These are phyloP conservation scores for Pseudocercospora fuligena DNA, from an alignment of 2,329 filamentous ascomycete genomes.

Conservation along the genomic window DNA sequence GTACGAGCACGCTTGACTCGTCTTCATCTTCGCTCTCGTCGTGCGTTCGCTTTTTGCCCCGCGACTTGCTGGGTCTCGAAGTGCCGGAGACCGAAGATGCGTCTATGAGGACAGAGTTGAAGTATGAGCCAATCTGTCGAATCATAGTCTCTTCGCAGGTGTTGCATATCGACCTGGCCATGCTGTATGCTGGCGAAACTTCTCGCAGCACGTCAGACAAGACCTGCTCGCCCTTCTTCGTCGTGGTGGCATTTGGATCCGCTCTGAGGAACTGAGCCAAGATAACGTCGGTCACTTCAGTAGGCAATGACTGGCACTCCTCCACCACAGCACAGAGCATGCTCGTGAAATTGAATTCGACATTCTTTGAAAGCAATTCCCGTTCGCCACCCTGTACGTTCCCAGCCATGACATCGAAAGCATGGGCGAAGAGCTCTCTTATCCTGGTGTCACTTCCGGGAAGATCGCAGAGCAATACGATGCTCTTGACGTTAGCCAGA, in stretches of 20 bases:
- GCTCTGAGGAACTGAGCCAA: slow-evolving; percentile 94
- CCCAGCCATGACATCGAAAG: slow-evolving; percentile 89
- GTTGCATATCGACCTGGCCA: slow-evolving; percentile 94
- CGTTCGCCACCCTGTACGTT: slow-evolving; percentile 74
- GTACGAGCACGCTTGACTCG: slow-evolving; percentile 40
- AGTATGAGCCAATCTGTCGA: slow-evolving; percentile 91
- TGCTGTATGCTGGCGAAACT: slow-evolving; percentile 89
- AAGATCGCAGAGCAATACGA: slow-evolving; percentile 87
- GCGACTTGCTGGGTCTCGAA: slow-evolving; percentile 57
- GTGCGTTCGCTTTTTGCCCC: slow-evolving; percentile 41
- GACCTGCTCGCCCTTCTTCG: slow-evolving; percentile 51
- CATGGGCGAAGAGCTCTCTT: slow-evolving; percentile 79
- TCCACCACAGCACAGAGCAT: slow-evolving; percentile 86
- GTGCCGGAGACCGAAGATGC: slow-evolving; percentile 56
- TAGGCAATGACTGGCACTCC: slow-evolving; percentile 76
- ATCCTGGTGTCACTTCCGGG: slow-evolving; percentile 80
- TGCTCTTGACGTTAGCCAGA: slow-evolving; percentile 90
- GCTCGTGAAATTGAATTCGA: slow-evolving; percentile 89
- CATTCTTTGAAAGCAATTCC: slow-evolving; percentile 87
- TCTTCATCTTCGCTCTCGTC: slow-evolving; percentile 51
- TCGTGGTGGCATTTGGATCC: slow-evolving; percentile 63
- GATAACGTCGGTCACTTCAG: slow-evolving; percentile 86
- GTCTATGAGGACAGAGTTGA: slow-evolving; percentile 94
- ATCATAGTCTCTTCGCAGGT: slow-evolving; percentile 91
- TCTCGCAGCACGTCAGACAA: slow-evolving; percentile 65